Conservation (phyloP, 805 yeast genomes). For the Pichia rugopelliculosa region DNA sequence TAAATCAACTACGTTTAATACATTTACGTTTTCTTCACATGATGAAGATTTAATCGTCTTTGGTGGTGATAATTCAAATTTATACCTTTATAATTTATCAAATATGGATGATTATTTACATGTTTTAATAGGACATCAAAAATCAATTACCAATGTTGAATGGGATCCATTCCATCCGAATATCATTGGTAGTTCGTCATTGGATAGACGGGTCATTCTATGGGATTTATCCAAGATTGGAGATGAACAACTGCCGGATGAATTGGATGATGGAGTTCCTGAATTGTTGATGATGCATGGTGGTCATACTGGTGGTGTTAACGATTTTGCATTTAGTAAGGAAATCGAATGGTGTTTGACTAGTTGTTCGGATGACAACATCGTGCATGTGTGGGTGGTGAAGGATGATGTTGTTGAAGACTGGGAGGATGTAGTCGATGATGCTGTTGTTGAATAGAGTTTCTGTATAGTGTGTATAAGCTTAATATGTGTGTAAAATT, state of each 20-base stretch:
- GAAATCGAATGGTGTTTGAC: constrained; percentile 72
- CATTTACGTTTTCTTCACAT: constrained; percentile 58
- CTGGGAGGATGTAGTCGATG: constrained; percentile 9
- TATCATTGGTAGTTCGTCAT: constrained; percentile 66
- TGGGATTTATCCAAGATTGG: constrained; percentile 83
- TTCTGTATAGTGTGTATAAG: too few species aligned
- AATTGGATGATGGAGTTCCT: constrained; percentile 86
- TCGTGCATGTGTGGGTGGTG: constrained; percentile 53
- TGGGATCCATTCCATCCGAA: constrained; percentile 78
- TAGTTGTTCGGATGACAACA: constrained; percentile 54
- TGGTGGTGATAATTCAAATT: constrained; percentile 62
- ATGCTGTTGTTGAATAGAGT: neutral
- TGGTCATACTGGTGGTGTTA: constrained; percentile 75
- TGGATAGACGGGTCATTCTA: constrained; percentile 67
- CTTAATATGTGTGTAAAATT: too few species aligned
- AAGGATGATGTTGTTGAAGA: constrained; percentile 12
- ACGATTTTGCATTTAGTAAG: constrained; percentile 66
- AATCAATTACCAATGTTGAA: constrained; percentile 60
- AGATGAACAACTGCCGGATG: constrained; percentile 78
- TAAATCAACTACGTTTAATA: constrained; percentile 40
- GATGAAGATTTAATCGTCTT: constrained; percentile 55
- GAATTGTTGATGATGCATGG: constrained; percentile 89
- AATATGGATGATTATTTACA: constrained; percentile 40
- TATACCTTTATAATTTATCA: constrained; percentile 60
- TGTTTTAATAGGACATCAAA: constrained; percentile 76